A percentile compares a stretch with the other conserved stretches of the same genome.
These are phyloP conservation scores for Neurospora terricola DNA, from an alignment of 495 filamentous ascomycete species.

Conservation along the genomic window DNA sequence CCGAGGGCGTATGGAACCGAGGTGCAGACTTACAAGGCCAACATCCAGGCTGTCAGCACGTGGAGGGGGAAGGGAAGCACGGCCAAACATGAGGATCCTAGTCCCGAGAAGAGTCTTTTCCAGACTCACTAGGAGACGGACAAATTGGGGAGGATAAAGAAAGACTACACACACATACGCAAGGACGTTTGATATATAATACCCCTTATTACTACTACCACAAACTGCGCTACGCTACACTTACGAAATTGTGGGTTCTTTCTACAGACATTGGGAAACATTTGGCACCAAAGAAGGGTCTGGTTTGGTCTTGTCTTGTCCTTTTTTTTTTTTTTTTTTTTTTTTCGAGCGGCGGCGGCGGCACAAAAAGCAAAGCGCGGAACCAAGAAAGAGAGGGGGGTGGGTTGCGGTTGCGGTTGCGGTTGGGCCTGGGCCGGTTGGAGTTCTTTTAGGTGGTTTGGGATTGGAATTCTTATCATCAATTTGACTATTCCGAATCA, in stretches of 20 bases:
- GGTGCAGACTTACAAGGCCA: slow-evolving; percentile 73
- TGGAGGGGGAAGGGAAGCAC: slow-evolving; percentile 87
- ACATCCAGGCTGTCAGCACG: slow-evolving; percentile 90
- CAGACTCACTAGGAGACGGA: background rate
- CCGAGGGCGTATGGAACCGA: slow-evolving; percentile 89
- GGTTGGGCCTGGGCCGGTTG: background rate
- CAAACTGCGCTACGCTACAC: background rate
- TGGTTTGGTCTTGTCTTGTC: background rate
- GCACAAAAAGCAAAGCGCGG: background rate
- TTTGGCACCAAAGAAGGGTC: background rate
- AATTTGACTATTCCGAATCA: background rate
- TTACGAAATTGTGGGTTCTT: background rate
- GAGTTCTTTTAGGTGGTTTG: background rate
- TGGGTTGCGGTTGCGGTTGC: background rate
- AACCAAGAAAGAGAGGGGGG: background rate
- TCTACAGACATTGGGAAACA: background rate
- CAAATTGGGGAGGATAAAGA: background rate
- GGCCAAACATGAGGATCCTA: slow-evolving; percentile 55
- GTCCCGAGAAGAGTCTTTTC: slow-evolving; percentile 19
- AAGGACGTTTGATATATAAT: background rate
- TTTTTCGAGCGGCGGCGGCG: background rate
- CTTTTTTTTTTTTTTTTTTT: background rate
- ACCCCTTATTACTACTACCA: background rate
- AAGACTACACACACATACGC: background rate
- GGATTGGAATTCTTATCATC: background rate